phyloP scores from a whole-genome alignment of 306 rosid species.

The Glycyrrhiza uralensis region DNA sequence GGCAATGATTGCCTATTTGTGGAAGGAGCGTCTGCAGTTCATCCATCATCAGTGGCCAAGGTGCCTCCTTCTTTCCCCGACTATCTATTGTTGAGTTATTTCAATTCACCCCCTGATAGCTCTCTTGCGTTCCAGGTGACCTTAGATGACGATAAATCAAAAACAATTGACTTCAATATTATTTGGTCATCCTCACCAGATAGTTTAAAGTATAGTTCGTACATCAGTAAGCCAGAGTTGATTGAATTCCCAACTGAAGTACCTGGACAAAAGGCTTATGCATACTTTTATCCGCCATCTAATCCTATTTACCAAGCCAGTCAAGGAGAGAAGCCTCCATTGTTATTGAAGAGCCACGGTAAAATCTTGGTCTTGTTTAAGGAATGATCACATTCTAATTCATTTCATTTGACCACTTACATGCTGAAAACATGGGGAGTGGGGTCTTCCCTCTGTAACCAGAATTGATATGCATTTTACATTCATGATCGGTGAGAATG shows the following conservation, averaged over 20 bases:
- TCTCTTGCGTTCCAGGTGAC: conserved; percentile 55
- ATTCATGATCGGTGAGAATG: background rate
- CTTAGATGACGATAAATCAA: conserved; percentile 53
- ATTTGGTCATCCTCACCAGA: conserved; percentile 92
- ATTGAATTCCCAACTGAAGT: conserved; percentile 93
- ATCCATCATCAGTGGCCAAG: conserved; percentile 81
- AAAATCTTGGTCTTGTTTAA: conserved; percentile 15
- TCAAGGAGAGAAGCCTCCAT: conserved; percentile 81
- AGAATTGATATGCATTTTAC: background rate
- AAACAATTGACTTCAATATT: conserved; percentile 55
- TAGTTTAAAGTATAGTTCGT: conserved; percentile 57
- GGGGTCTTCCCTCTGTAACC: background rate
- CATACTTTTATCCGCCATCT: conserved; percentile 81
- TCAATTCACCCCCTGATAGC: background rate
- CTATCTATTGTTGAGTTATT: background rate
- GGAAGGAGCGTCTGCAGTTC: conserved; percentile 82
- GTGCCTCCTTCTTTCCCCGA: conserved; percentile 23
- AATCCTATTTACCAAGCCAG: conserved; percentile 61
- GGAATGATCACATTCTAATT: background rate
- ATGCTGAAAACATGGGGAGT: background rate
- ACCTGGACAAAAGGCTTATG: conserved; percentile 87
- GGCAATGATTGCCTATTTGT: conserved; percentile 58
- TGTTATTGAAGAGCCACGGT: conserved; percentile 89
- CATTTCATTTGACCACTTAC: background rate
- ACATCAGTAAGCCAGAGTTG: conserved; percentile 76